phyloP scores from a whole-genome alignment of 83 land plant genomes.

The Larix sibirica region DNA sequence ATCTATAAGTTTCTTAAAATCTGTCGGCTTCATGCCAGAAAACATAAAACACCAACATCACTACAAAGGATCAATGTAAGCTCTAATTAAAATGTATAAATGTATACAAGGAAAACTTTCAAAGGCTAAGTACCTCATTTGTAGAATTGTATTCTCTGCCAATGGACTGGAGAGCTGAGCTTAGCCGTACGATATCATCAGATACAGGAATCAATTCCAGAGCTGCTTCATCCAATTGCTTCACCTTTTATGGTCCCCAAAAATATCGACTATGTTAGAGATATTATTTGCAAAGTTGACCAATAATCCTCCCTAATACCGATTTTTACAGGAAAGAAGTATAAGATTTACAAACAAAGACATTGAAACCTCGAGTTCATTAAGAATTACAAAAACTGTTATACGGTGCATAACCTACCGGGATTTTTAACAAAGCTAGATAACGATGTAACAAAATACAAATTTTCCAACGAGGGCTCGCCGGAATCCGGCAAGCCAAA shows the following conservation, averaged over 20 bases:
- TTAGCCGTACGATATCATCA: constrained; percentile 4
- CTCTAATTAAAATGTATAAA: not conserved
- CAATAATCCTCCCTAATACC: no score
- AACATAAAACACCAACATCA: not conserved
- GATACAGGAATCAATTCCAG: constrained; percentile 11
- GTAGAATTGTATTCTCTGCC: not conserved
- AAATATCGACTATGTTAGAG: not conserved
- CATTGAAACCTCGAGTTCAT: no score
- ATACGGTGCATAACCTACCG: no score
- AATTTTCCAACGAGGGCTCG: no score
- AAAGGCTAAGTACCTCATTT: not conserved
- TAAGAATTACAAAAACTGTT: no score
- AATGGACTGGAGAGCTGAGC: not conserved
- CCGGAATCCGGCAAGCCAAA: no score
- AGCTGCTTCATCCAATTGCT: constrained; percentile 13
- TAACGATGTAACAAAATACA: no score
- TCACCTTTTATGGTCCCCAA: not conserved
- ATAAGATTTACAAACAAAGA: no score
- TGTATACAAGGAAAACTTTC: not conserved
- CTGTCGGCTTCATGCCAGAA: constrained; percentile 8
- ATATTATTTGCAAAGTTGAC: not conserved
- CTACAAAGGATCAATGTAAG: not conserved
- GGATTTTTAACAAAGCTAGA: no score
- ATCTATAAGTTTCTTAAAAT: constrained; percentile 14
- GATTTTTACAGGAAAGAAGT: no score